These are phyloP conservation scores for Sesbania bispinosa DNA, from an alignment of 306 rosid species.

Conservation along the genomic window DNA sequence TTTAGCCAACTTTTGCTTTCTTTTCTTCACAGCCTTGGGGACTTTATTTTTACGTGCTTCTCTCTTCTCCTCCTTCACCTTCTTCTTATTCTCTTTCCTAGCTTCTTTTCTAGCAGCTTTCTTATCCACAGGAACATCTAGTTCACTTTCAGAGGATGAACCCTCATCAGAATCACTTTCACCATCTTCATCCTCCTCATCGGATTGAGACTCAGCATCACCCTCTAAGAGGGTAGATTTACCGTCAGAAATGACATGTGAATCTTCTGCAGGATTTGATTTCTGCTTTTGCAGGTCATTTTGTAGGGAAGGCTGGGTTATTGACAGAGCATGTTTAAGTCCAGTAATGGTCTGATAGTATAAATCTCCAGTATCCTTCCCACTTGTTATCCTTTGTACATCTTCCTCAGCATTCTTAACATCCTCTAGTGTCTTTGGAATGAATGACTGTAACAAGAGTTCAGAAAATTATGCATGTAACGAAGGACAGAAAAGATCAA, in stretches of 20 bases:
- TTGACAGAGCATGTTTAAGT: conserved; percentile 53
- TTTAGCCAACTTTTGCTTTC: conserved; percentile 74
- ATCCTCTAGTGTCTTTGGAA: conserved; percentile 69
- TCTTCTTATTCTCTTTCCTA: conserved; percentile 83
- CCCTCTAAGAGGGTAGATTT: conserved; percentile 16
- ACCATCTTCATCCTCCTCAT: conserved; percentile 35
- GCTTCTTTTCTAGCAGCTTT: conserved; percentile 86
- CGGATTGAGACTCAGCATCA: conserved; percentile 31
- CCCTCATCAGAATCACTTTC: conserved; percentile 48
- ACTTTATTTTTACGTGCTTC: conserved; percentile 75
- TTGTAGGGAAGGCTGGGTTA: conserved; percentile 23
- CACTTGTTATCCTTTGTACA: conserved; percentile 61
- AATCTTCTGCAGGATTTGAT: conserved; percentile 13
- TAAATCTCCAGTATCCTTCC: conserved; percentile 64
- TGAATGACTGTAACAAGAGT: conserved; percentile 51
- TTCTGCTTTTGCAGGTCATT: conserved; percentile 23
- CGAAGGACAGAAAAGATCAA: background rate
- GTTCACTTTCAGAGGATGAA: conserved; percentile 38
- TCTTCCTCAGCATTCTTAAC: conserved; percentile 82
- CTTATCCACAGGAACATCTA: conserved; percentile 48
- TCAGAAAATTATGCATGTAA: background rate
- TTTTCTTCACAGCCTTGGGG: conserved; percentile 78
- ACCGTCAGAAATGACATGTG: background rate
- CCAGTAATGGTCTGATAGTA: conserved; percentile 82
- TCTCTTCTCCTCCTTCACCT: conserved; percentile 87